Evolutionary conservation across 2,329 filamentous ascomycete species (phyloP).

Genomic region (Plectosphaerella plurivora): DNA sequence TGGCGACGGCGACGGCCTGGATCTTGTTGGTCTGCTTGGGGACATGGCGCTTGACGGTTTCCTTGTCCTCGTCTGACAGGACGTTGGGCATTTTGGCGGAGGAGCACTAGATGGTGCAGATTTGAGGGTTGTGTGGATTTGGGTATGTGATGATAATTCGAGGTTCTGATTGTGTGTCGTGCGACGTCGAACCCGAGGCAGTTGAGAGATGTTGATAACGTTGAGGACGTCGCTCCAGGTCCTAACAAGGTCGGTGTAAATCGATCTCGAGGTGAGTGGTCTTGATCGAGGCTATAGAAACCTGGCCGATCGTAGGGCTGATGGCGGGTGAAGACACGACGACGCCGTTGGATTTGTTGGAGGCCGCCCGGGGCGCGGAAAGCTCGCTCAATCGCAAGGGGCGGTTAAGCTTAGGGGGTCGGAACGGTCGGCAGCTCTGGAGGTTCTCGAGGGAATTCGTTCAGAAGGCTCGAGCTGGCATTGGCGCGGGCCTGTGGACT

Average conservation of each 20-base stretch:
- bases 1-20: constrained; percentile 87
- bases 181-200: no score
- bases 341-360: no score
- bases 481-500: not conserved
- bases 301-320: no score
- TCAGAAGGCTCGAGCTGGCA: not conserved
- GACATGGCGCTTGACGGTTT: constrained; percentile 90
- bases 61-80: constrained; percentile 89
- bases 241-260: not conserved
- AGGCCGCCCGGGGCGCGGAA: no score
- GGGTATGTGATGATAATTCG: not conserved
- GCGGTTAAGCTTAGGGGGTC: no score
- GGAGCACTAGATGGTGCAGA: not conserved
- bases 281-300: no score
- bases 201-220: no score
- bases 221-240: not conserved
- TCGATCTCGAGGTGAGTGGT: constrained; percentile 1
- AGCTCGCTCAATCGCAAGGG: no score
- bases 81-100: constrained; percentile 54
- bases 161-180: no score
- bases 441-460: not conserved
- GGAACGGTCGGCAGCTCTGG: no score
- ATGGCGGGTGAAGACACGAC: no score
- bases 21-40: constrained; percentile 97
- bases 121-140: not conserved